Evolutionary conservation across 148 eudicot species (phyloP), one percentile per base, ranked within the genome.

Genomic region (Cornus kousa): DNA sequence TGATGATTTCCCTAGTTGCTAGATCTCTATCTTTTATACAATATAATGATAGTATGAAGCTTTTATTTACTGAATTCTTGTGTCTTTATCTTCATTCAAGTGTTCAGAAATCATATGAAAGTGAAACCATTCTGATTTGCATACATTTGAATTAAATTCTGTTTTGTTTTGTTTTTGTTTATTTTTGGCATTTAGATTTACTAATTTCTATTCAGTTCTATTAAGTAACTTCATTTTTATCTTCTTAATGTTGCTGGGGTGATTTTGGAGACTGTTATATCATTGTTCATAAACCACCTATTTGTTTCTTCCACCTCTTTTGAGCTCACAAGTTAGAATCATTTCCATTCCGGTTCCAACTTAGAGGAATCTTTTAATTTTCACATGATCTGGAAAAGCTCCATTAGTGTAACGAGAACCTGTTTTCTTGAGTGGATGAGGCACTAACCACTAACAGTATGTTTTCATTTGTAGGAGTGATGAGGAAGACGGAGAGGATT

Each of bases 401-500:
- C 59, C 59, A 53, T 53, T 2, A 53, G 59, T 53, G 17, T 53
- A 53, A 53, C 19, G 2, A 53, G 59, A 53, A 53, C 19, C 23
- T 62, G 22, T 17, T 62, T 17, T 19, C 8, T 43, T 23, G 55
- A 24, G 33, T 17, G 17, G 55, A 23, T 74, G 17, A 24, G 74
- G 6, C 35, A 5, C 17, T n/a, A 75, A 46, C 9, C 32, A 7
- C 28, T 35, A 71, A 65, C 33, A 70, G 37, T 31, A 20, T 70
- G 73, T 64, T 40, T 74, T n/a, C 79, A 67, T 64, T 75, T 88
- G 78, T 71, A 96, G 99, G 88, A 93, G 93, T 79, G 97, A 88
- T 79, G 98, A 90, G 73, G 97, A 93, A 65, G 89, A 89, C 67
- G 89, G 84, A 66, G 97, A 86, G 80, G 90, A 91, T 82, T 80